A percentile compares a stretch with the other conserved stretches of the same genome.
Conservation (phyloP, 75 land plant species). For the Pinus albicaulis region DNA sequence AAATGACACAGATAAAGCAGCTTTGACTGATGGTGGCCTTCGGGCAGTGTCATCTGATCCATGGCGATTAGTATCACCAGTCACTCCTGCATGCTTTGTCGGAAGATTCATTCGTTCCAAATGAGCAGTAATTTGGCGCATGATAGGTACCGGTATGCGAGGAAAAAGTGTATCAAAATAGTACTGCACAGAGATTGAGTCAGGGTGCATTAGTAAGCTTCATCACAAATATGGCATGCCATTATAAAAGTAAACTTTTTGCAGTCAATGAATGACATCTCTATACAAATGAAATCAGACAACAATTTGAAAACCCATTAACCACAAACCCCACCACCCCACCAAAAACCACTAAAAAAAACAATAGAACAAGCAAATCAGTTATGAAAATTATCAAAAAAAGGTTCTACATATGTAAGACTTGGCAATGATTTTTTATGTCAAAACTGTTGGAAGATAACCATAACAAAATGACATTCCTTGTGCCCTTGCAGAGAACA, state of each 20-base stretch:
- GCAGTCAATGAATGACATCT: no score
- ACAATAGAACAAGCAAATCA: background rate
- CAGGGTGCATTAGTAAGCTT: background rate
- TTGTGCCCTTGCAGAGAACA: background rate
- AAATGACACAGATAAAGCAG: slow-evolving; percentile 96
- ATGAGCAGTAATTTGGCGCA: slow-evolving; percentile 70
- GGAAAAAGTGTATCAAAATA: slow-evolving; percentile 98
- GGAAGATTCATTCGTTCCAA: slow-evolving; percentile 93
- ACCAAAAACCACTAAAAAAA: no score
- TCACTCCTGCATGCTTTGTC: slow-evolving; percentile 67
- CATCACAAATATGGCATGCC: background rate
- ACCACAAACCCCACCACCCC: no score
- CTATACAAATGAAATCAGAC: no score
- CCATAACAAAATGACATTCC: background rate
- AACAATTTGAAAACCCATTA: no score
- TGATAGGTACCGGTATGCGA: slow-evolving; percentile 87
- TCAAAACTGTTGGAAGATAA: background rate
- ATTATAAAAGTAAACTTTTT: background rate
- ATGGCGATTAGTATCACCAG: slow-evolving; percentile 78
- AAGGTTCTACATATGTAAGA: background rate
- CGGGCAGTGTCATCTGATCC: slow-evolving; percentile 96
- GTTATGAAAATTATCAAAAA: background rate
- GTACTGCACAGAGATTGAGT: slow-evolving; percentile 57
- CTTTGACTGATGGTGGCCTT: slow-evolving; percentile 99
- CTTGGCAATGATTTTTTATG: background rate